Base-by-base conservation (phyloP, 2,329 filamentous ascomycete species). In the Trichoderma asperellum region DNA sequence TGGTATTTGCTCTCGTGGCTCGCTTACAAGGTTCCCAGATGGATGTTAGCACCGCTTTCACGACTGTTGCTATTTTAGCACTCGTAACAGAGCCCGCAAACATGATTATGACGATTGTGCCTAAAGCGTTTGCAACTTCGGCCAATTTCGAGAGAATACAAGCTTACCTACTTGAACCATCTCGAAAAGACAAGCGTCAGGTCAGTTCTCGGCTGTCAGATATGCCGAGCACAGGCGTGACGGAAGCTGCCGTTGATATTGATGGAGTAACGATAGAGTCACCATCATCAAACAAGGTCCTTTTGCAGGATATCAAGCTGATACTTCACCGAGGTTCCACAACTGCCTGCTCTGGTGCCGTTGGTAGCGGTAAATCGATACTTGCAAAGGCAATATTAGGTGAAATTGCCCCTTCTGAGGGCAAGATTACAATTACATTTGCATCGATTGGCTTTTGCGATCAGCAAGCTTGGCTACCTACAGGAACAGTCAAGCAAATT, bases 21-120 rank as follows among this genome's bases (percentile, higher is more conserved):
- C 70, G 37, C 2, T 12, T 68, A 0, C 67, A 70, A 0, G 76
- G 76, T 4, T 66, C 40, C 0, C 12, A 47, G 1, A 70, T 83
- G 5, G 74, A 81, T 18, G 73, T 75, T 0, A 76, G 78, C 60
- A 82, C 79, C 0, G 80, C 81, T 0, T 83, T 83, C 64, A 81
- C 81, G 0, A 80, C 80, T 0, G 74, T 79, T 14, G 80, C 81
- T 0, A 74, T 81, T n/a, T 64, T 83, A 8, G 70, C 72, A 6
- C 75, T 83, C 71, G 75, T 83, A 0, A 83, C 80, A 1, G 78
- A 82, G 32, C 81, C 81, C 0, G 80, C 81, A 7, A 83, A 83
- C 62, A 83, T 82, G 79, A 72, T 83, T 21, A 82, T 82, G 81
- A 81, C 81, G 0, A 77, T 80, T 21, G 68, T 81, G 0, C 81